These are phyloP conservation scores for Artomyces pyxidatus DNA, from an alignment of 768 basidiomycete genomes.

Conservation along the genomic window DNA sequence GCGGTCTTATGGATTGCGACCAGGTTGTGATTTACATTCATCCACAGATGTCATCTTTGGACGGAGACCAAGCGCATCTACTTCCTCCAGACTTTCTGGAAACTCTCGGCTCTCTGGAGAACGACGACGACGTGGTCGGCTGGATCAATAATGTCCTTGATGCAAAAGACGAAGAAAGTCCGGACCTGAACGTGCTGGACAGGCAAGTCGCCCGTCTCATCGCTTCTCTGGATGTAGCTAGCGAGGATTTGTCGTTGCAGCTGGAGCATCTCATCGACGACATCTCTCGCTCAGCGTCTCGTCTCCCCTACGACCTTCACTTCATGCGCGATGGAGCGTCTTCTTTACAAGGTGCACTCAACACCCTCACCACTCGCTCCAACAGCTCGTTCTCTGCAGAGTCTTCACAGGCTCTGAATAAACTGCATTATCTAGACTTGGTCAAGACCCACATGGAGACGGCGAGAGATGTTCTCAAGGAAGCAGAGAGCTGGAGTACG, in stretches of 20 bases:
- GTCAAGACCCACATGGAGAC: conserved; percentile 85
- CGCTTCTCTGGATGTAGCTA: conserved; percentile 75
- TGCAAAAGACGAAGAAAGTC: not conserved
- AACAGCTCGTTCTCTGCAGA: conserved; percentile 42
- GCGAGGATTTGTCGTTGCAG: conserved; percentile 79
- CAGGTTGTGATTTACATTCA: too few relatives aligned
- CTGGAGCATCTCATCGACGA: conserved; percentile 90
- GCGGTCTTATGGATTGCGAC: too few relatives aligned
- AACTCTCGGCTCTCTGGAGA: conserved; percentile 18
- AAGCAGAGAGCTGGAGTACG: conserved; percentile 96
- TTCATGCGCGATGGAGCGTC: conserved; percentile 93
- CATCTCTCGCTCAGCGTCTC: conserved; percentile 83
- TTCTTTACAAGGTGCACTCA: conserved; percentile 60
- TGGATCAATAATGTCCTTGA: conserved; percentile 26
- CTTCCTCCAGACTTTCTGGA: conserved; percentile 6
- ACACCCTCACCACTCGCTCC: conserved; percentile 50
- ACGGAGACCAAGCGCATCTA: conserved; percentile 1
- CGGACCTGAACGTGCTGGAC: conserved; percentile 45
- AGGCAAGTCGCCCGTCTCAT: conserved; percentile 68
- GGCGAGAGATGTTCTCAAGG: conserved; percentile 79
- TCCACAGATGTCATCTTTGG: not conserved
- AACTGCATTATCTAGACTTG: conserved; percentile 73
- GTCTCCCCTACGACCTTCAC: conserved; percentile 91
- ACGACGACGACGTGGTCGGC: conserved; percentile 19
- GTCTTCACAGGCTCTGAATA: conserved; percentile 63